Evolutionary conservation across 768 basidiomycete species (phyloP).

Genomic region (Tylopilus subfusipes): DNA sequence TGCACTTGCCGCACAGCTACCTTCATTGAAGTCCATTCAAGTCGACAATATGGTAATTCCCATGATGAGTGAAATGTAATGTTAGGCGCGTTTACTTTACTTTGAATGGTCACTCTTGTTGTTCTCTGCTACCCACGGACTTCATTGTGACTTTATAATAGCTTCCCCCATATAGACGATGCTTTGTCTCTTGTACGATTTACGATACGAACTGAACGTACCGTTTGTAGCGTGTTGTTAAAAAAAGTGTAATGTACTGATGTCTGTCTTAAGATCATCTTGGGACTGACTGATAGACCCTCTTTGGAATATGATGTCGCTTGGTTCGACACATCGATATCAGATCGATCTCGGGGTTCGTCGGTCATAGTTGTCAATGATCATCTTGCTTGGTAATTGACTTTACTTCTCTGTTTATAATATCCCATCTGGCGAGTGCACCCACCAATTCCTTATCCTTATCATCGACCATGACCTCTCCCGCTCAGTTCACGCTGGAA

Average conservation of each 20-base stretch:
- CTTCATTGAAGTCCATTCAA: conserved; percentile 13
- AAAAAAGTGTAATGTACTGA: conserved; percentile 5
- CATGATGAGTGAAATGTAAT: conserved; percentile 10
- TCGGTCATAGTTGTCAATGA: neutral
- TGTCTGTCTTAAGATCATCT: neutral
- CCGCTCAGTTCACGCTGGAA: conserved; percentile 20
- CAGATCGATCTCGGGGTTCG: neutral
- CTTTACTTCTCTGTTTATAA: too few relatives aligned
- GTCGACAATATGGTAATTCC: conserved; percentile 4
- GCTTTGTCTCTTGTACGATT: conserved; percentile 5
- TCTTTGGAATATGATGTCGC: neutral
- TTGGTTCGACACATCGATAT: neutral
- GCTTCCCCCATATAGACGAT: neutral
- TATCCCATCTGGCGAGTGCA: too few relatives aligned
- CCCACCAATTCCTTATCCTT: neutral
- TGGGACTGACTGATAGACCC: neutral
- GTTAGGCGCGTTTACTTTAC: neutral
- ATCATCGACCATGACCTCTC: conserved; percentile 21
- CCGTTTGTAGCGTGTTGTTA: neutral
- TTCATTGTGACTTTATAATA: conserved; percentile 1
- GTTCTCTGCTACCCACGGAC: neutral
- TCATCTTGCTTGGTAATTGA: neutral
- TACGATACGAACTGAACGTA: conserved; percentile 3
- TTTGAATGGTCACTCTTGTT: conserved; percentile 1
- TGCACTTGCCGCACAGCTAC: conserved; percentile 12